phyloP scores from a whole-genome alignment of 495 filamentous ascomycete species.

The Neurospora intermedia region DNA sequence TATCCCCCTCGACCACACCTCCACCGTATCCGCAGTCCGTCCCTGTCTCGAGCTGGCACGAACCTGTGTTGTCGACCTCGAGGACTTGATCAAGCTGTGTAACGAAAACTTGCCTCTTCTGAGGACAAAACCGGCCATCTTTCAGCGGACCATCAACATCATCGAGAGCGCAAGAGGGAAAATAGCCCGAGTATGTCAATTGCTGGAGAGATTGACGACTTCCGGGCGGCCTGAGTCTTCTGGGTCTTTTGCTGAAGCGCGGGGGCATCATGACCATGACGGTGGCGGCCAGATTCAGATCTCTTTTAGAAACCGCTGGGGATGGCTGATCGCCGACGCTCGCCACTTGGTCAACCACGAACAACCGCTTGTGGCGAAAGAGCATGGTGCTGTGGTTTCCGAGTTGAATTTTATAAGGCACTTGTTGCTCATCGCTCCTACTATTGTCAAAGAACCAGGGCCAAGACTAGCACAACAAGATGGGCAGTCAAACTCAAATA shows the following conservation, averaged over 20 bases:
- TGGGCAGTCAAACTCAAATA: background rate
- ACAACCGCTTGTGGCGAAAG: conserved; percentile 7
- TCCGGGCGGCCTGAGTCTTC: background rate
- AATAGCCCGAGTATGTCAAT: conserved; percentile 5
- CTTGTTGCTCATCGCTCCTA: conserved; percentile 42
- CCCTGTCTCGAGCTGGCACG: conserved; percentile 11
- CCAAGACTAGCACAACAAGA: background rate
- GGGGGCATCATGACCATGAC: background rate
- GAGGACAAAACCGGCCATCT: background rate
- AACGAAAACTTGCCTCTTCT: conserved; percentile 6
- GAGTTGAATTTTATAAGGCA: conserved; percentile 46
- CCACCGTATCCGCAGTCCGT: background rate
- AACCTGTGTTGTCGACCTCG: conserved; percentile 9
- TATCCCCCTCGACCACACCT: conserved; percentile 10
- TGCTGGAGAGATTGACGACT: conserved; percentile 6
- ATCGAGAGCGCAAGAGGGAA: conserved; percentile 6
- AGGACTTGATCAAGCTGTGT: conserved; percentile 12
- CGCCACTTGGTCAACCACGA: background rate
- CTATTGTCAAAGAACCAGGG: conserved; percentile 20
- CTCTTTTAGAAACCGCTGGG: background rate
- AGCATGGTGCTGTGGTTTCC: conserved; percentile 6
- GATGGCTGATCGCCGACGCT: conserved; percentile 1
- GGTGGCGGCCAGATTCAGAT: background rate
- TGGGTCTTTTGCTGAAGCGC: background rate
- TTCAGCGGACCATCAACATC: conserved; percentile 8